These are phyloP conservation scores for Thielaviopsis musarum DNA, from an alignment of 2,329 filamentous ascomycete genomes.

Conservation along the genomic window DNA sequence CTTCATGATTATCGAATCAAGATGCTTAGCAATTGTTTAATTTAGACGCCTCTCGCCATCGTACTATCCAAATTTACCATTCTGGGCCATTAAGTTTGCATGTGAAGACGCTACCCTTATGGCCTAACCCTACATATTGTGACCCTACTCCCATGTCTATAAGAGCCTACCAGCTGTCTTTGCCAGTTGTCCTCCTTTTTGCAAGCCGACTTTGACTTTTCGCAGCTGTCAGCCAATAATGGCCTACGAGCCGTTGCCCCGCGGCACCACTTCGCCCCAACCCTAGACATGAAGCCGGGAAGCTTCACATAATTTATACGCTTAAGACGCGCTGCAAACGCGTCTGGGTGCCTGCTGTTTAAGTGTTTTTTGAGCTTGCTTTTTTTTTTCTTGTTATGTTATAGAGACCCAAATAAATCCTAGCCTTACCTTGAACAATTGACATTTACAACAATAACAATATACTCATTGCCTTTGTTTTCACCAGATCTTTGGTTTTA, in stretches of 20 bases:
- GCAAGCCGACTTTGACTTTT: constrained; percentile 2
- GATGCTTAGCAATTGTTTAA: not conserved
- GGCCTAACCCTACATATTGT: not conserved
- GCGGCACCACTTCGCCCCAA: not conserved
- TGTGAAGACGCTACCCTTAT: not conserved
- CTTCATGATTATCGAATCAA: no score
- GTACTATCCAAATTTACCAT: not conserved
- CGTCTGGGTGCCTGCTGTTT: constrained; percentile 7
- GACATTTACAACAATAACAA: not conserved
- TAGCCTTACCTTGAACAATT: not conserved
- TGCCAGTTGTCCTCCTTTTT: constrained; percentile 1
- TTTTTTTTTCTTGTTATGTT: not conserved
- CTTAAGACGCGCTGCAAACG: constrained; percentile 3
- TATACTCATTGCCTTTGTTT: not conserved
- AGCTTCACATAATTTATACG: constrained; percentile 8
- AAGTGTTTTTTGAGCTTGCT: constrained; percentile 6
- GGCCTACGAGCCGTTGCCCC: not conserved
- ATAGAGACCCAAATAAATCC: not conserved
- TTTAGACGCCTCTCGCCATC: not conserved
- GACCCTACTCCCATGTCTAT: not conserved
- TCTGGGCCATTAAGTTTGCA: not conserved
- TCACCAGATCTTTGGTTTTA: not conserved
- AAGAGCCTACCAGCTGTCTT: not conserved
- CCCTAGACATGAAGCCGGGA: not conserved
- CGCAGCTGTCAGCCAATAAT: not conserved